A percentile compares a stretch with the other conserved stretches of the same genome.
Evolutionary conservation across 768 basidiomycete species (phyloP).

Genomic region (Lactifluus subvellereus): DNA sequence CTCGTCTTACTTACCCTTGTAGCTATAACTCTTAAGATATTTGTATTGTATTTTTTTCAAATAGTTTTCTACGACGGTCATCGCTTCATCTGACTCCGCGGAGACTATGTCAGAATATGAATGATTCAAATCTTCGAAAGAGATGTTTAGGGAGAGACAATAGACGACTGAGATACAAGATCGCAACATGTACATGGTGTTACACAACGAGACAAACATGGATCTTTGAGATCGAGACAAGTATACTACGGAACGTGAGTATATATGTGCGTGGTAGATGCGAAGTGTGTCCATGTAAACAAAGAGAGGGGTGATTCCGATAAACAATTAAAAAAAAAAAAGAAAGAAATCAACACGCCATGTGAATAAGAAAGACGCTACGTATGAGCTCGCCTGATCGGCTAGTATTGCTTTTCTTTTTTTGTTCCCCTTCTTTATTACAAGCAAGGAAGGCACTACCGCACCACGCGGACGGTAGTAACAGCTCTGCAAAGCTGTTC

Average conservation of each 20-base stretch:
- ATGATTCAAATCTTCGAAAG: background rate
- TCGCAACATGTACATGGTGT: slow-evolving; percentile 12
- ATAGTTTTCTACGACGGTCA: no score
- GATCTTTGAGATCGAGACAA: slow-evolving; percentile 1
- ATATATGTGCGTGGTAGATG: slow-evolving; percentile 17
- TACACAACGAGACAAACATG: slow-evolving; percentile 4
- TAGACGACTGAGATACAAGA: slow-evolving; percentile 12
- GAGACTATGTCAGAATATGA: background rate
- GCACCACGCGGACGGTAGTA: slow-evolving; percentile 25
- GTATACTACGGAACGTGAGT: slow-evolving; percentile 1
- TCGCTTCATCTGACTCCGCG: background rate
- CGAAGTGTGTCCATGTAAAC: background rate
- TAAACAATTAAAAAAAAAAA: background rate
- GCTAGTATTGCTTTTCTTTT: background rate
- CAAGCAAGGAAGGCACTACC: background rate
- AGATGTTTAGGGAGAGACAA: background rate
- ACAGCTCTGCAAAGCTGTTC: slow-evolving; percentile 27
- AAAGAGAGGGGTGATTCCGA: background rate
- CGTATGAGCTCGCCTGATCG: background rate
- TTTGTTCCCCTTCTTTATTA: background rate
- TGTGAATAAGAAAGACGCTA: background rate
- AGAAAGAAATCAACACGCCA: background rate
- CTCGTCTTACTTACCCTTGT: background rate
- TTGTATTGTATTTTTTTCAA: background rate
- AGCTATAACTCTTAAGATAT: background rate